Percentiles rank a stretch among this genome's conserved stretches.
Conservation (phyloP, 1,284 basidiomycete genomes). For the Mycosarcoma mackinlayi region DNA sequence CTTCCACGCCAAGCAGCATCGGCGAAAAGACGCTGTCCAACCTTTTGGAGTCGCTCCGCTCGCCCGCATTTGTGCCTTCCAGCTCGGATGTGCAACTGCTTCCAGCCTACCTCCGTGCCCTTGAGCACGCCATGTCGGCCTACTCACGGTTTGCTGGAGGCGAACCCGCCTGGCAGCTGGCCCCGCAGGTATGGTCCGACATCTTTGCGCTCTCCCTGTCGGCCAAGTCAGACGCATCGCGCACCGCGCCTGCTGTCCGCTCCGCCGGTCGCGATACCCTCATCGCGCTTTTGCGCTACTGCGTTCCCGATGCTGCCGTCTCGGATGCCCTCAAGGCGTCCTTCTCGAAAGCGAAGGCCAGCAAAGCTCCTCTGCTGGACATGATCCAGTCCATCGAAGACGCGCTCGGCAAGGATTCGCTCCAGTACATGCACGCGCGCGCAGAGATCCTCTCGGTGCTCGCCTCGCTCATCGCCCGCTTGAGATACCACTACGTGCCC, state of each 20-base stretch:
- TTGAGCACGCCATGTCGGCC: constrained; percentile 63
- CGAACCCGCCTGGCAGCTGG: constrained; percentile 48
- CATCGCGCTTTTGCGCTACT: constrained; percentile 61
- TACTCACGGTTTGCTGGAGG: constrained; percentile 57
- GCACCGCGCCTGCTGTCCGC: constrained; percentile 56
- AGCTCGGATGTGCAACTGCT: constrained; percentile 62
- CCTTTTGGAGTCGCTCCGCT: constrained; percentile 55
- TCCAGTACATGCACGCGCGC: constrained; percentile 60
- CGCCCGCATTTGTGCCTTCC: constrained; percentile 49
- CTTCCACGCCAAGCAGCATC: constrained; percentile 34
- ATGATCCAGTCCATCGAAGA: constrained; percentile 58
- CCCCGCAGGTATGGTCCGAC: constrained; percentile 54
- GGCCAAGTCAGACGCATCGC: constrained; percentile 60
- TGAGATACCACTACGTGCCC: constrained; percentile 55
- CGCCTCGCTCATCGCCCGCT: constrained; percentile 54
- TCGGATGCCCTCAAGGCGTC: constrained; percentile 42
- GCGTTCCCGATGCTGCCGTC: constrained; percentile 59
- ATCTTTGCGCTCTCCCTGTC: constrained; percentile 54
- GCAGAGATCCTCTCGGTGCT: constrained; percentile 61
- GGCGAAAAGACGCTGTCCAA: constrained; percentile 31
- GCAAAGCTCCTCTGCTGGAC: constrained; percentile 37
- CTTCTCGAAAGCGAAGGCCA: constrained; percentile 31
- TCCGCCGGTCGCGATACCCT: constrained; percentile 55
- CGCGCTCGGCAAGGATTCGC: constrained; percentile 61
- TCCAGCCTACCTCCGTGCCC: constrained; percentile 61